phyloP scores from a whole-genome alignment of 2,329 filamentous ascomycete genomes.

The Colletotrichum simmondsii region DNA sequence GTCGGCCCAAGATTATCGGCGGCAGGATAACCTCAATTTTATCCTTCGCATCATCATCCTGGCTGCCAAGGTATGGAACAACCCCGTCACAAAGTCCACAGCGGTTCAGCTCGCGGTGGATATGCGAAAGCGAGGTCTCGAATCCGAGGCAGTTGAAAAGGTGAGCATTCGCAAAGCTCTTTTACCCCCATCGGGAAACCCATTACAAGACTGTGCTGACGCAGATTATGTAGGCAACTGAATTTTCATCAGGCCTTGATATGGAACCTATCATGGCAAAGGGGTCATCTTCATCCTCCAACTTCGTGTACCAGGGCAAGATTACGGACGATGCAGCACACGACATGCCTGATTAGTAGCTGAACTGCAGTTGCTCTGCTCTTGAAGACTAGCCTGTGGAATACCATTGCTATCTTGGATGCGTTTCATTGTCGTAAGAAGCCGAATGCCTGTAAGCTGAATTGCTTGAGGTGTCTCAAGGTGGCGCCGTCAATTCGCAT shows the following conservation, averaged over 20 bases:
- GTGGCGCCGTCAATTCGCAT: no score
- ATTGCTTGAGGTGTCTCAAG: no score
- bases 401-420: no score
- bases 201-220: no score
- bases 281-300: not conserved
- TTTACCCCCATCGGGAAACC: not conserved
- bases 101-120: conserved; percentile 77
- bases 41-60: conserved; percentile 74
- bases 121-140: conserved; percentile 54
- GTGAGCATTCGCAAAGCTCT: not conserved
- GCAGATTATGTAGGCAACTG: not conserved
- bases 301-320: not conserved
- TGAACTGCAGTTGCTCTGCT: no score
- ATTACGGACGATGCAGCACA: no score
- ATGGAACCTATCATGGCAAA: conserved; percentile 1
- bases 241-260: not conserved
- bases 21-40: conserved; percentile 70
- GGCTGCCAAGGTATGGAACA: conserved; percentile 65
- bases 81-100: conserved; percentile 76
- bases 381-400: no score
- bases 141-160: conserved; percentile 39
- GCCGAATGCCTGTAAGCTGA: no score
- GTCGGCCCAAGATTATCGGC: conserved; percentile 50
- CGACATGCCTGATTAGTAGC: no score
- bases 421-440: no score